A percentile compares a stretch with the other conserved stretches of the same genome.
These are phyloP conservation scores for Osmanthus fragrans DNA, from an alignment of 257 asterid genomes.

Conservation along the genomic window DNA sequence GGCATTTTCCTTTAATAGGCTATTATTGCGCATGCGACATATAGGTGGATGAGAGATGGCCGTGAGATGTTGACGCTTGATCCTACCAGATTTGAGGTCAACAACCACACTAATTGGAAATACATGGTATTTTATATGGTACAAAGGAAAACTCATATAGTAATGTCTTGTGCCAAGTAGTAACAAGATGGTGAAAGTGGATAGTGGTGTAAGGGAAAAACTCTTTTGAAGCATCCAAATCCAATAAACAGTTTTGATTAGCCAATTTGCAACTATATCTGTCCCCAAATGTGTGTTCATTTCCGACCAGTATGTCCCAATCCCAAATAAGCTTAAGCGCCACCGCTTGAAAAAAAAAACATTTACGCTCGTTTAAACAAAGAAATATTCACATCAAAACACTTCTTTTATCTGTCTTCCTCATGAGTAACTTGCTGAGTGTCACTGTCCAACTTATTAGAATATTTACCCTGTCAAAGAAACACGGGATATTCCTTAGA, in stretches of 20 bases:
- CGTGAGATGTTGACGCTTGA: too few relatives aligned
- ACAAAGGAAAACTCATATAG: too few relatives aligned
- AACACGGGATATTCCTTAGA: slow-evolving; percentile 12
- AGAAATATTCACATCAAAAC: background rate
- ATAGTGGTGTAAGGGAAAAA: background rate
- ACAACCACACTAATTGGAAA: too few relatives aligned
- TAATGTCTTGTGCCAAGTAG: too few relatives aligned
- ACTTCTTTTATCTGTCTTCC: slow-evolving; percentile 35
- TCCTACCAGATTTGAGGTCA: too few relatives aligned
- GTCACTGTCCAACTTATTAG: slow-evolving; percentile 53
- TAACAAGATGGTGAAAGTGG: too few relatives aligned
- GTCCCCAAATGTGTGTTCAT: background rate
- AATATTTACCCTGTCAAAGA: slow-evolving; percentile 74
- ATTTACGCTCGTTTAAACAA: background rate
- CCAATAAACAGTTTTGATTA: background rate
- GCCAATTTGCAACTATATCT: background rate
- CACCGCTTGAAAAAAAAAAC: background rate
- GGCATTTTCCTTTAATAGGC: too few relatives aligned
- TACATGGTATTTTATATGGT: too few relatives aligned
- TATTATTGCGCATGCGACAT: too few relatives aligned
- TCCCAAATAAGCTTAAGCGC: background rate
- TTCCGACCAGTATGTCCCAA: background rate
- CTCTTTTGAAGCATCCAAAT: background rate
- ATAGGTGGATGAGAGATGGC: too few relatives aligned
- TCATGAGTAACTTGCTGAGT: slow-evolving; percentile 65